phyloP scores from a whole-genome alignment of 176 grass and related monocot species.

The Raddia guianensis region DNA sequence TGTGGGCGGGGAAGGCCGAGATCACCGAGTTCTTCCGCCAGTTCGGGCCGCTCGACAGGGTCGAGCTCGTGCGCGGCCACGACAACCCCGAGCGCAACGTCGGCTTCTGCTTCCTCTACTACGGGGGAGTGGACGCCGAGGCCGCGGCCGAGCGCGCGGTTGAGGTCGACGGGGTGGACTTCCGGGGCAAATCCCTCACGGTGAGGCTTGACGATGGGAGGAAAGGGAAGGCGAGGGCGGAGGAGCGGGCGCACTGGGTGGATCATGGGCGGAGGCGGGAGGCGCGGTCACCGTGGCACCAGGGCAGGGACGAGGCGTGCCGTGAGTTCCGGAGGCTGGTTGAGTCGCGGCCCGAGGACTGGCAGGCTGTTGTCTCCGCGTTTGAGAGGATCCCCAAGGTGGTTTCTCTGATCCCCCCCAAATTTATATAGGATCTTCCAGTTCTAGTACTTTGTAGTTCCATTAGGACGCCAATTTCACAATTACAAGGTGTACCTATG shows the following conservation, averaged over 20 bases:
- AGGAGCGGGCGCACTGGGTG: constrained; percentile 66
- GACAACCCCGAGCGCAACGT: constrained; percentile 81
- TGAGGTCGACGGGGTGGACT: constrained; percentile 84
- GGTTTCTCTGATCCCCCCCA: background rate
- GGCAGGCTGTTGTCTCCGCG: constrained; percentile 87
- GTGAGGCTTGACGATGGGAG: constrained; percentile 86
- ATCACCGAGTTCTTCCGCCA: constrained; percentile 87
- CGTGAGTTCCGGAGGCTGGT: constrained; percentile 63
- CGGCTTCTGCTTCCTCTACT: constrained; percentile 92
- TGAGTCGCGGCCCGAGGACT: constrained; percentile 76
- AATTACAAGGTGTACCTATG: background rate
- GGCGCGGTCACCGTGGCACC: constrained; percentile 74
- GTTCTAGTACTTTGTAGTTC: background rate
- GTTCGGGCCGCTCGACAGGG: constrained; percentile 82
- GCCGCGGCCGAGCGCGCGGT: constrained; percentile 59
- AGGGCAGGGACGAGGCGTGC: constrained; percentile 69
- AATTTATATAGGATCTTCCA: background rate
- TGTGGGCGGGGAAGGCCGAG: constrained; percentile 72
- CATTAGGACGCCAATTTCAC: background rate
- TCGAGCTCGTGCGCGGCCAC: constrained; percentile 73
- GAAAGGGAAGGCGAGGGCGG: constrained; percentile 61
- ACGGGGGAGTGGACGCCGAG: constrained; percentile 58
- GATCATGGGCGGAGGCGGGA: constrained; percentile 48
- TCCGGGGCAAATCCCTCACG: constrained; percentile 74
- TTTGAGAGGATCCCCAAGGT: constrained; percentile 96